Evolutionary conservation across 2,329 filamentous ascomycete species (phyloP), one percentile per base, ranked within the genome.

Genomic region (Alternaria dauci): DNA sequence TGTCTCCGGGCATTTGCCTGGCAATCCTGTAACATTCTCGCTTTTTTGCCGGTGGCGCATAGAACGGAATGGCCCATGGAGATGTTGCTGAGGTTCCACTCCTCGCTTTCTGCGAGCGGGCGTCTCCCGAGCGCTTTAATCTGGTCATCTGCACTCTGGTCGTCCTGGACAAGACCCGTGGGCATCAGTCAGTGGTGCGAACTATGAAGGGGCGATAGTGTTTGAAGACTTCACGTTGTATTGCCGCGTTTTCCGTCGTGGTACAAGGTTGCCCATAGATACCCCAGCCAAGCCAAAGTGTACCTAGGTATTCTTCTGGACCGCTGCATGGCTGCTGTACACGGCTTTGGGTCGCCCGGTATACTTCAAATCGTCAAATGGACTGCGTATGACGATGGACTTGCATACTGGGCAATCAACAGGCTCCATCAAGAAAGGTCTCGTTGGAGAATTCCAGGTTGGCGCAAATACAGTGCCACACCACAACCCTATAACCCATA

Each of bases 311-410:
- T 18, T 38, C 16, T 50, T 7, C 14, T 36, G 16, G 2, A 7
- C 1, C 46, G 6, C 30, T 5, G 16, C 46, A 38, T 16, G 7
- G 20, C 30, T 50, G 46, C 44, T 48, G 46, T 36, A 30, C 30
- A 36, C 25, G 32, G 5, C 38, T 39, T 25, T 39, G 28, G 38
- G 30, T n/a, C 50, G 50, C 50, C 20, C 50, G 11, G 1, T 5
- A 16, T 32, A 52, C 50, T 25, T n/a, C 25, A 52, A 52, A 52
- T 43, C 12, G 25, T 41, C 38, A 52, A 52, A 8, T 52, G 50
- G n/a, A 30, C 39, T 32, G 39, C 30, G n/a, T 32, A 43, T 52
- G 50, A 52, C 50, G 50, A 30, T n/a, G 50, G 12, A 30, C 26
- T 30, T 41, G 50, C 36, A 52, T 28, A 11, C 38, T 26, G 50